Evolutionary conservation across 768 basidiomycete genomes (phyloP).

Genomic region (Amanita rimosa): DNA sequence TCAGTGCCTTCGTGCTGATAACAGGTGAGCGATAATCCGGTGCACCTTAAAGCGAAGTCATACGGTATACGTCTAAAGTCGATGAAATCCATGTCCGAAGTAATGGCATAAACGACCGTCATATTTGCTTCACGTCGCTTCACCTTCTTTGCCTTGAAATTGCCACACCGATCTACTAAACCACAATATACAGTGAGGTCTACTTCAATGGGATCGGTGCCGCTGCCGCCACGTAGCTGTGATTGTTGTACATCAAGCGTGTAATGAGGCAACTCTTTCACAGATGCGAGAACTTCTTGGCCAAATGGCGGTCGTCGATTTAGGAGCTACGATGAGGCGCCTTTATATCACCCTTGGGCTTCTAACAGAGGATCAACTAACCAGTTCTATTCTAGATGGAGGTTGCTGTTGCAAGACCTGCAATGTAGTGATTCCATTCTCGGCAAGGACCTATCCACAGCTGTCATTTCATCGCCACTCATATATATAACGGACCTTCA

Average conservation of each 20-base stretch:
- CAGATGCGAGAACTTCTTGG: conserved; percentile 47
- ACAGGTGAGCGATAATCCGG: neutral
- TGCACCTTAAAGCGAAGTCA: conserved; percentile 9
- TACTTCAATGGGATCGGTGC: conserved; percentile 42
- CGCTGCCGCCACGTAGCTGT: conserved; percentile 28
- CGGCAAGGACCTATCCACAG: conserved; percentile 51
- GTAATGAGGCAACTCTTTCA: conserved; percentile 59
- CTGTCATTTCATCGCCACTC: neutral
- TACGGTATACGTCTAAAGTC: conserved; percentile 77
- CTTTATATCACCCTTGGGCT: neutral
- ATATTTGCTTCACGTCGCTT: conserved; percentile 35
- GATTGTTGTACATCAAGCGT: conserved; percentile 38
- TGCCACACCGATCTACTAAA: conserved; percentile 21
- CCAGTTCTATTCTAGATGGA: conserved; percentile 54
- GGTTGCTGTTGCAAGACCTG: conserved; percentile 41
- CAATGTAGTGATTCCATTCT: conserved; percentile 61
- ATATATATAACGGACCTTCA: neutral
- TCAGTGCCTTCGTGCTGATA: conserved; percentile 57
- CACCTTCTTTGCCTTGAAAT: conserved; percentile 29
- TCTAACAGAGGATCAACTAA: conserved; percentile 16
- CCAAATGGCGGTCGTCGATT: conserved; percentile 73
- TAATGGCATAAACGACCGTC: conserved; percentile 64
- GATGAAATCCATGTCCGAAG: conserved; percentile 63
- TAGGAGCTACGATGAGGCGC: conserved; percentile 37
- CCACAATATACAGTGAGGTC: conserved; percentile 50